Percentiles rank a stretch among this genome's conserved stretches.
Evolutionary conservation across 495 filamentous ascomycete genomes (phyloP).

Genomic region (Aspergillus ellipticus): DNA sequence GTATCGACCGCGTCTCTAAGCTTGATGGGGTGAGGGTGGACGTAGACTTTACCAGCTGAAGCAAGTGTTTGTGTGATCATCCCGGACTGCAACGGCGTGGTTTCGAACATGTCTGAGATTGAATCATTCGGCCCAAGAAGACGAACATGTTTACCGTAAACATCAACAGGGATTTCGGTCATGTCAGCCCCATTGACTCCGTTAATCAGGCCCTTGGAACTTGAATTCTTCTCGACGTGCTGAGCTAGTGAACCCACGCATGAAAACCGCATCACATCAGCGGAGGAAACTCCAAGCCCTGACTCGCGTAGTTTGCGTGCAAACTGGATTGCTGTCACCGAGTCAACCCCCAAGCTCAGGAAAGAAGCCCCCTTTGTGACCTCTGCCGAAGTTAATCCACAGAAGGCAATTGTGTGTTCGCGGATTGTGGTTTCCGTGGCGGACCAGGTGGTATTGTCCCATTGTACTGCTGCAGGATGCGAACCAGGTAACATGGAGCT

Average conservation of each 20-base stretch:
- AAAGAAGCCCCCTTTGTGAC: constrained; percentile 31
- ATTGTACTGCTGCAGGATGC: neutral
- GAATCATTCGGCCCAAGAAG: constrained; percentile 48
- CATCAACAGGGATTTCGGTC: constrained; percentile 8
- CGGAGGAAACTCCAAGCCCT: constrained; percentile 26
- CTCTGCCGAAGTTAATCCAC: constrained; percentile 10
- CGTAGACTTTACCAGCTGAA: constrained; percentile 54
- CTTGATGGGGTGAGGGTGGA: constrained; percentile 58
- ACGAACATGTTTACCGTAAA: constrained; percentile 12
- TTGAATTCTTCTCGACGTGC: constrained; percentile 14
- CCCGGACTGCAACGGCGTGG: constrained; percentile 71
- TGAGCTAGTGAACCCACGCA: constrained; percentile 26
- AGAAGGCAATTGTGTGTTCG: constrained; percentile 17
- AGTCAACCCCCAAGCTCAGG: constrained; percentile 33
- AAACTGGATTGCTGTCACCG: constrained; percentile 34
- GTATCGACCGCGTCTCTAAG: constrained; percentile 41
- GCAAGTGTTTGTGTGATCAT: constrained; percentile 64
- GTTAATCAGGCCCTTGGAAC: constrained; percentile 3
- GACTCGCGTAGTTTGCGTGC: constrained; percentile 23
- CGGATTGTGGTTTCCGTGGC: constrained; percentile 20
- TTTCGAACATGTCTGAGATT: constrained; percentile 66
- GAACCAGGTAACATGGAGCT: constrained; percentile 5
- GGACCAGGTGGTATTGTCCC: constrained; percentile 24
- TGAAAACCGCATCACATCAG: constrained; percentile 33
- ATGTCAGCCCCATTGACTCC: constrained; percentile 1